Percentiles rank a stretch among this genome's conserved stretches.
phyloP scores from a whole-genome alignment of 176 grass and related monocot species.

The Aegilops bicornis region DNA sequence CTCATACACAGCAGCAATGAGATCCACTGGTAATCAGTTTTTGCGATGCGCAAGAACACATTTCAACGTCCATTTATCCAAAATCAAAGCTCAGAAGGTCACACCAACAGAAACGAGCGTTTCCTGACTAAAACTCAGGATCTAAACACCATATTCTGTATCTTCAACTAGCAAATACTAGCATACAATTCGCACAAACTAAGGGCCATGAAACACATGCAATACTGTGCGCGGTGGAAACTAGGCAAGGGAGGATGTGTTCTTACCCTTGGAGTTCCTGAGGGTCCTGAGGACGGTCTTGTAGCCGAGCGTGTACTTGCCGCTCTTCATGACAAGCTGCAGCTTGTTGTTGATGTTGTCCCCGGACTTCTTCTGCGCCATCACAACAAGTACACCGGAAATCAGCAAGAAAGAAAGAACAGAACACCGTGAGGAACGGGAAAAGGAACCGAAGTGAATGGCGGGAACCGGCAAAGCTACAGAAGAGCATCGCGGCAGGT shows the following conservation, averaged over 20 bases:
- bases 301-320: slow-evolving; percentile 96
- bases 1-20: slow-evolving; percentile 26
- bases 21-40: slow-evolving; percentile 44
- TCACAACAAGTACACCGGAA: not conserved
- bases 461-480: not conserved
- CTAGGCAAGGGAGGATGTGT: not conserved
- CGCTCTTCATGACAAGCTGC: slow-evolving; percentile 97
- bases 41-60: not conserved
- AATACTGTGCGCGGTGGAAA: not conserved
- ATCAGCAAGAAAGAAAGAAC: not conserved
- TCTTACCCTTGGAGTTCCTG: slow-evolving; percentile 84
- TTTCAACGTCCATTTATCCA: not conserved
- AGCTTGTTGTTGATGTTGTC: slow-evolving; percentile 98
- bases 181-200: not conserved
- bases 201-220: not conserved
- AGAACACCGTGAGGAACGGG: not conserved
- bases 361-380: slow-evolving; percentile 75
- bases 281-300: slow-evolving; percentile 92
- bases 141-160: too few relatives aligned
- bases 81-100: not conserved
- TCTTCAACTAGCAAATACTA: too few relatives aligned
- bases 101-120: not conserved
- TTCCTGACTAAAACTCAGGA: not conserved
- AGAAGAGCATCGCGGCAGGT: not conserved
- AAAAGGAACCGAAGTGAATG: not conserved